Evolutionary conservation across 306 rosid species (phyloP), one percentile per base, ranked within the genome.

Genomic region (Lagenaria siceraria): DNA sequence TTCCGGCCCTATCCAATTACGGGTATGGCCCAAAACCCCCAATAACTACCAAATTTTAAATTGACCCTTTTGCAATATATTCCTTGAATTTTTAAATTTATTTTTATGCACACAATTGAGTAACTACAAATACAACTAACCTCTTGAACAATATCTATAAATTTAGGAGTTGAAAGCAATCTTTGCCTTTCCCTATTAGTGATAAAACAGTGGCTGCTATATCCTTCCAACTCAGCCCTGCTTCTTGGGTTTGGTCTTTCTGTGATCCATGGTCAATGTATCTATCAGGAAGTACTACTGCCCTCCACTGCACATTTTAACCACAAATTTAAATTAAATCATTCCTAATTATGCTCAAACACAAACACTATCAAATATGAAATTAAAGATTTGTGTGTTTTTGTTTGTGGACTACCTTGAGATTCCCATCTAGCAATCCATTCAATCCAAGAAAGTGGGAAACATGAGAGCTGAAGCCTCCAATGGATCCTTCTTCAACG

Each of bases 401-500:
- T 49, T 24, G 13, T 36, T 80, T 24, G 15, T 51, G 65, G 3
- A 38, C 10, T 76, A 88, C 96, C 96, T 88, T 90, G 15, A 90
- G 88, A 15, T 84, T 87, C 9, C 89, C 86, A 84, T 90, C 89
- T 10, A 90, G 88, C 24, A 88, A 58, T 61, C 92, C 96, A 64
- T 82, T 81, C 22, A 90, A 42, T 60, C 77, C 62, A 19, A 90
- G 82, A 82, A 85, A 90, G 21, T 87, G 89, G 49, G 96, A 85
- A 80, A 88, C 92, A 77, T 90, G 96, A 80, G 96, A 85, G 81
- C 92, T 79, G 66, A 90, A 90, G 51, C 92, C 96, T 68, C 96
- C 96, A 13, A 90, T 77, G 2, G 90, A 87, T 46, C 96, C 96
- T 69, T 90, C 96, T 82, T 90, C 96, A 4, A 88, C 88, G 0